These are phyloP conservation scores for Fusarium multiceps DNA, from an alignment of 2,329 filamentous ascomycete genomes.

Conservation along the genomic window DNA sequence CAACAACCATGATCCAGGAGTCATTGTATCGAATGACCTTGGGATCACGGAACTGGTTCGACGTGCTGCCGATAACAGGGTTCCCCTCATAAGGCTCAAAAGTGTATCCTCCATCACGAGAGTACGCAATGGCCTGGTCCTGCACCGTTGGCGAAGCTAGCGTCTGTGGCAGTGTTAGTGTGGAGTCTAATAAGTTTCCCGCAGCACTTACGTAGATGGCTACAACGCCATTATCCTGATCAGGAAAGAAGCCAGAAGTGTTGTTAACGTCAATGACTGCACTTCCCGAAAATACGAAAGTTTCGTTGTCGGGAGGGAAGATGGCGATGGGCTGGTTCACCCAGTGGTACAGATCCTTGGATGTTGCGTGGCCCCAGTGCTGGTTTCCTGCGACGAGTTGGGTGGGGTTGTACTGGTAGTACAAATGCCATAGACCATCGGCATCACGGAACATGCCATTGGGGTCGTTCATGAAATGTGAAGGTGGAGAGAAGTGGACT, in stretches of 20 bases:
- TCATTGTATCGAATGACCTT: constrained; percentile 70
- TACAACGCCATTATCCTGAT: constrained; percentile 69
- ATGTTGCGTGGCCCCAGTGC: constrained; percentile 76
- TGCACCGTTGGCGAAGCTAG: constrained; percentile 49
- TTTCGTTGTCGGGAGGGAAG: constrained; percentile 57
- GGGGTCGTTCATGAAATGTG: constrained; percentile 69
- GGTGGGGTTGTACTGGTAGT: constrained; percentile 68
- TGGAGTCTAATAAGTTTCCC: too few species aligned
- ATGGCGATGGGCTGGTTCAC: constrained; percentile 72
- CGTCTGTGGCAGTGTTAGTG: constrained; percentile 27
- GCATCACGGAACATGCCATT: constrained; percentile 71
- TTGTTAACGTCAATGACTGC: constrained; percentile 71
- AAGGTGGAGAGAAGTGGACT: constrained; percentile 66
- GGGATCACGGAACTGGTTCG: constrained; percentile 71
- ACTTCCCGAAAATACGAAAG: constrained; percentile 65
- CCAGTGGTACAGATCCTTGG: constrained; percentile 71
- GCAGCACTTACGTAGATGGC: constrained; percentile 55
- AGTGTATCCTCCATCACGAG: constrained; percentile 69
- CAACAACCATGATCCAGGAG: constrained; percentile 68
- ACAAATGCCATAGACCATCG: constrained; percentile 70
- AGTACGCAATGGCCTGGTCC: constrained; percentile 71
- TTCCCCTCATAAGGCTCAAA: constrained; percentile 70
- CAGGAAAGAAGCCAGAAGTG: constrained; percentile 72
- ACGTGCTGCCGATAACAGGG: constrained; percentile 67
- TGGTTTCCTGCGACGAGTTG: constrained; percentile 65